These are phyloP conservation scores for Geotrichum fermentans DNA, from an alignment of 1,139 yeast species.

Conservation along the genomic window DNA sequence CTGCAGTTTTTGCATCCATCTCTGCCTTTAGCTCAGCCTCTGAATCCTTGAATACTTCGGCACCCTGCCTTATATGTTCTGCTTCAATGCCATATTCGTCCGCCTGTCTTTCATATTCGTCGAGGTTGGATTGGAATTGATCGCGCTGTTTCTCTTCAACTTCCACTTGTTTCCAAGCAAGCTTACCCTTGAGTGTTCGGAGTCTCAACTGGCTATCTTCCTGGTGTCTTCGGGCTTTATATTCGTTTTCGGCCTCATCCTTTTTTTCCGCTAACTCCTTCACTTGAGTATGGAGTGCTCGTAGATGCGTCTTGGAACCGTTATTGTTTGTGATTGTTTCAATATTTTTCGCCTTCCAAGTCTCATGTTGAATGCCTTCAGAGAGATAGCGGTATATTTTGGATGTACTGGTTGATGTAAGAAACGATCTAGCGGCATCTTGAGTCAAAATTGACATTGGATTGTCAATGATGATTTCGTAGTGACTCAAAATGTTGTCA, in stretches of 20 bases:
- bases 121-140: neutral
- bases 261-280: constrained; percentile 35
- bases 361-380: constrained; percentile 18
- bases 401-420: constrained; percentile 56
- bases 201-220: constrained; percentile 3
- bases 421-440: constrained; percentile 86
- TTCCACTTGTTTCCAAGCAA: constrained; percentile 14
- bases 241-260: constrained; percentile 25
- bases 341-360: constrained; percentile 12
- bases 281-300: constrained; percentile 16
- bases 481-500: constrained; percentile 62
- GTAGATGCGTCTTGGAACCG: constrained; percentile 26
- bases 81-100: constrained; percentile 14
- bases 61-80: constrained; percentile 7
- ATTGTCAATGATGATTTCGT: constrained; percentile 77
- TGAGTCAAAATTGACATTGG: constrained; percentile 93
- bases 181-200: constrained; percentile 8
- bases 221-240: constrained; percentile 2
- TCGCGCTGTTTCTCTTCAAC: neutral
- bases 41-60: constrained; percentile 7
- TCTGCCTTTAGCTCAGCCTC: constrained; percentile 17
- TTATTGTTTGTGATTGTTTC: constrained; percentile 21
- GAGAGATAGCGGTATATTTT: constrained; percentile 26
- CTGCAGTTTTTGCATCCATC: constrained; percentile 3
- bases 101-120: neutral